Evolutionary conservation across 164 flowering plant genomes (phyloP).

Genomic region (Nymphaea thermarum): DNA sequence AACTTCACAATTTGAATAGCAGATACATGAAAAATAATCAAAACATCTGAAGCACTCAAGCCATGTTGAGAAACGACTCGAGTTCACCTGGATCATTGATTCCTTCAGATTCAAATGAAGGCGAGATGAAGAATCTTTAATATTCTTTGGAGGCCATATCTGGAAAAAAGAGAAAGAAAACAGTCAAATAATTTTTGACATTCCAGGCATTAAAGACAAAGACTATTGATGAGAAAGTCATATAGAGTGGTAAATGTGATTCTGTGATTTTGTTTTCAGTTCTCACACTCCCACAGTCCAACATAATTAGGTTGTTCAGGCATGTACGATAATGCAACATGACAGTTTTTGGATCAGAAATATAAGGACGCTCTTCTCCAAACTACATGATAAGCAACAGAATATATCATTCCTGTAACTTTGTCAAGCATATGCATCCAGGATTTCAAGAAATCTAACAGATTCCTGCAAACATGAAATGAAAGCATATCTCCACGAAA

Average conservation of each 20-base stretch:
- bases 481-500: too few relatives aligned
- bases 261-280: neutral
- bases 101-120: constrained; percentile 82
- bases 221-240: neutral
- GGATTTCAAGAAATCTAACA: too few relatives aligned
- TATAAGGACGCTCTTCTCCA: neutral
- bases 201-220: neutral
- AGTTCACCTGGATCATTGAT: constrained; percentile 67
- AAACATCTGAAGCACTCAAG: too few relatives aligned
- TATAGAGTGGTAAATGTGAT: too few relatives aligned
- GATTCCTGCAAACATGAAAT: too few relatives aligned
- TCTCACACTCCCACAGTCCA: neutral
- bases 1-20: too few relatives aligned
- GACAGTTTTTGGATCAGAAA: neutral
- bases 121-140: constrained; percentile 93
- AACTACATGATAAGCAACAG: neutral
- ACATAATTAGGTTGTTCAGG: neutral
- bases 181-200: neutral
- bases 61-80: neutral
- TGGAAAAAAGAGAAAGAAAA: constrained; percentile 16
- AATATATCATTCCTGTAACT: too few relatives aligned
- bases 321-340: neutral
- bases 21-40: too few relatives aligned
- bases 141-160: constrained; percentile 99
- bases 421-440: too few relatives aligned